These are phyloP conservation scores for Arachnomyces sp. DNA, from an alignment of 2,329 filamentous ascomycete genomes.

Conservation along the genomic window DNA sequence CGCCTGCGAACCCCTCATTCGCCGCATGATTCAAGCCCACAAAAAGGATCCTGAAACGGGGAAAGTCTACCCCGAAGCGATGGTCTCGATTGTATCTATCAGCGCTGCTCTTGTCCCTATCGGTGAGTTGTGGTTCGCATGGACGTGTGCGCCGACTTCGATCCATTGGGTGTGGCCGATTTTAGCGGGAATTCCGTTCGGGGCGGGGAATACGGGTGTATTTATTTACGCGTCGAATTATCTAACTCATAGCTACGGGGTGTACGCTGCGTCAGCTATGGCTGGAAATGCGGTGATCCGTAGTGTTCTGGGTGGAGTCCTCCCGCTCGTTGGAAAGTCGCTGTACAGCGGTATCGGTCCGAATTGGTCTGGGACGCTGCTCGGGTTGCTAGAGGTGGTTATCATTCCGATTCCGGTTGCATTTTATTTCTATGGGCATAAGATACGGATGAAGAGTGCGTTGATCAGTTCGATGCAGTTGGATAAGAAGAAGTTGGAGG, in stretches of 20 bases:
- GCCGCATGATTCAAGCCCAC: slow-evolving; percentile 69
- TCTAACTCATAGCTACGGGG: slow-evolving; percentile 66
- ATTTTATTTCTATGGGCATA: slow-evolving; percentile 58
- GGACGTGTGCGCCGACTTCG: slow-evolving; percentile 68
- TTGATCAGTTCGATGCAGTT: slow-evolving; percentile 52
- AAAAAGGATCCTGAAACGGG: slow-evolving; percentile 66
- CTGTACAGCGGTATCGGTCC: slow-evolving; percentile 64
- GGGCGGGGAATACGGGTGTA: slow-evolving; percentile 63
- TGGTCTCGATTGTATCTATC: slow-evolving; percentile 70
- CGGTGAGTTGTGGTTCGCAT: slow-evolving; percentile 79
- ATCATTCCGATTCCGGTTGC: slow-evolving; percentile 73
- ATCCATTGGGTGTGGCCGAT: slow-evolving; percentile 80
- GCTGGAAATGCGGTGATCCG: slow-evolving; percentile 71
- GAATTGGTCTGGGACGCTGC: slow-evolving; percentile 69
- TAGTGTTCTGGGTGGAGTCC: slow-evolving; percentile 63
- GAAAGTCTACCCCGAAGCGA: slow-evolving; percentile 66
- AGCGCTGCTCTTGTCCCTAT: slow-evolving; percentile 64
- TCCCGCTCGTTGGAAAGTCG: slow-evolving; percentile 64
- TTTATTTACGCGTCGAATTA: slow-evolving; percentile 83
- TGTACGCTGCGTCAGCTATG: slow-evolving; percentile 72
- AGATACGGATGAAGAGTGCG: slow-evolving; percentile 47
- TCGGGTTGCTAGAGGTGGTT: slow-evolving; percentile 63
- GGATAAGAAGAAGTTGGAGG: slow-evolving; percentile 40
- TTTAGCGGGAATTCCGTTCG: slow-evolving; percentile 70
- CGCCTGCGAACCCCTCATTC: slow-evolving; percentile 56